These are phyloP conservation scores for Globisporangium solare DNA, from an alignment of 352 stramenopile species.

Conservation along the genomic window DNA sequence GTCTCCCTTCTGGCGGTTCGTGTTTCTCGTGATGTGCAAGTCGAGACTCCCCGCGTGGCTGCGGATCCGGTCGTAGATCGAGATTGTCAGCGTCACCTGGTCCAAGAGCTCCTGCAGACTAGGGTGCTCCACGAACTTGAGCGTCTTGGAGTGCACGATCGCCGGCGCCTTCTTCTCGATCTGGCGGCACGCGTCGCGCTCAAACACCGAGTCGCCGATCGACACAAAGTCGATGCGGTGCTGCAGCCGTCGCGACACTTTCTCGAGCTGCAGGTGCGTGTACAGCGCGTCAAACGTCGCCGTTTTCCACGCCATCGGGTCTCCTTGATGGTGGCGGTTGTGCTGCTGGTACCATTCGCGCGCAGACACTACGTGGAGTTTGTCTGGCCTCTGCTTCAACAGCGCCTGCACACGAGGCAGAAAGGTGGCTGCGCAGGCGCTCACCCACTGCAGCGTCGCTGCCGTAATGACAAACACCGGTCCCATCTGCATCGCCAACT, in stretches of 20 bases:
- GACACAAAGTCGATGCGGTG: conserved; percentile 43
- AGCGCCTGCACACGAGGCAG: conserved; percentile 40
- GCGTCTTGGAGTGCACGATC: conserved; percentile 42
- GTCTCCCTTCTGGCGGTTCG: conserved; percentile 13
- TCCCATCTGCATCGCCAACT: conserved; percentile 28
- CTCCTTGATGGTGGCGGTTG: conserved; percentile 20
- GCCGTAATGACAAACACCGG: conserved; percentile 68
- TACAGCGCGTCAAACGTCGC: conserved; percentile 49
- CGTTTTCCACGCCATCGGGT: conserved; percentile 46
- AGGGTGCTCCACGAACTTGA: conserved; percentile 48
- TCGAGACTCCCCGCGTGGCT: conserved; percentile 34
- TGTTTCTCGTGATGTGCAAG: conserved; percentile 29
- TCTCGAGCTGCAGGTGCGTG: conserved; percentile 37
- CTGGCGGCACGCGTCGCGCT: conserved; percentile 47
- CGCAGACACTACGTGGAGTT: conserved; percentile 50
- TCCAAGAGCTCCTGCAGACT: conserved; percentile 40
- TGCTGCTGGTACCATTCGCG: conserved; percentile 53
- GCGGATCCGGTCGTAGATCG: conserved; percentile 38
- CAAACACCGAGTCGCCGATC: conserved; percentile 45
- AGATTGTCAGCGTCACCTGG: conserved; percentile 32
- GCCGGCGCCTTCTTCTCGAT: conserved; percentile 27
- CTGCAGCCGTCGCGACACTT: conserved; percentile 24
- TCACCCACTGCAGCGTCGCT: conserved; percentile 47
- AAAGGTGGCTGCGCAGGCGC: conserved; percentile 35
- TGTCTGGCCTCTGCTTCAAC: conserved; percentile 24